Evolutionary conservation across 139 green algal species (phyloP), one percentile per base, ranked within the genome.

Genomic region (Closterium sp.): DNA sequence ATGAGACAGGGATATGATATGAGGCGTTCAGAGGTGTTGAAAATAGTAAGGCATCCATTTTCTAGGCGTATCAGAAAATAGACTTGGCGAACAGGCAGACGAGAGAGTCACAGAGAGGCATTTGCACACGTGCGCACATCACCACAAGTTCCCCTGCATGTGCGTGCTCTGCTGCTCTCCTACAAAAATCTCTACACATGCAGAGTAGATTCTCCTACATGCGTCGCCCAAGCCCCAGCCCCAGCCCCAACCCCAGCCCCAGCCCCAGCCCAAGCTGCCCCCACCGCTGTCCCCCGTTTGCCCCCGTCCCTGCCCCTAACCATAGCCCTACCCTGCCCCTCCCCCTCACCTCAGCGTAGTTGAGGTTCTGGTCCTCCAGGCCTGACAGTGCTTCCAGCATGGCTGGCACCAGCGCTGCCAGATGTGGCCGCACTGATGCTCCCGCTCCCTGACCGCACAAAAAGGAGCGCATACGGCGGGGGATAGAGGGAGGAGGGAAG

Each of bases 371-470:
- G 92, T 97, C 97, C 95, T 99, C 97, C 93, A 99, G 95, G 6
- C 89, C 94, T 70, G 95, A 97, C 31, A 98, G 96, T 19, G 93
- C 95, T 95, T 99, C 98, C 90, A 99, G 96, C 95, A 99, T 95
- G 4, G 95, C 91, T 0, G 96, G 92, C 21, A 97, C 96, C 38
- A 99, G 94, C 30, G 95, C 90, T 4, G 95, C 85, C 31, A 95
- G 29, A 24, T 95, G 92, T 9, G 92, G 70, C 85, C 87, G 70
- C 73, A 96, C n/a, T 13, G 62, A 38, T 34, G 93, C 87, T 28
- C 30, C 86, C 29, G 86, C 89, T 19, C 30, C 88, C 31, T 94
- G 92, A n/a, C n/a, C n/a, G n/a, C n/a, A n/a, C n/a, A n/a, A n/a
- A n/a, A n/a, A n/a, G n/a, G n/a, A n/a, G n/a, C n/a, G n/a, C n/a